Base-by-base conservation (phyloP, 2,329 filamentous ascomycete species). In the Alternaria viburni region DNA sequence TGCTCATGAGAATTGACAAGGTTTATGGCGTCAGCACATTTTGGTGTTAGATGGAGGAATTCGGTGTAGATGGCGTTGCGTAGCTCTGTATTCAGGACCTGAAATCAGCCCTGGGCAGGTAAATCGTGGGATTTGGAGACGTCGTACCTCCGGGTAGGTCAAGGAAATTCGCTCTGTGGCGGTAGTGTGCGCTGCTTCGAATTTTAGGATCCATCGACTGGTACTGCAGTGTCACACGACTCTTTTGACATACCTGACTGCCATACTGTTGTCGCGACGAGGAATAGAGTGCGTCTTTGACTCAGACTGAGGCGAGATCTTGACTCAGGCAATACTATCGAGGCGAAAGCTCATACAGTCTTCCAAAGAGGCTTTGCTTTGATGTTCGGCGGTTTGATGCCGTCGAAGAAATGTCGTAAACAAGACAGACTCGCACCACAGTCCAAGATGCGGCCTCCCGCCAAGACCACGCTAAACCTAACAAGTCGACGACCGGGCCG, bases 271-370 rank as follows among this genome's bases (percentile, higher is more conserved):
- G n/a, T 10, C 9, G n/a, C 36, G 17, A 41, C 36, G 36, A 41
- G 4, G 1, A 41, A 17, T 5, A 1, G 36, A 41, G 36, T 17
- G n/a, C 36, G 36, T 6, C n/a, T 41, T 41, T 5, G 36, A 17
- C 36, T 41, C 32, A 41, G 0, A n/a, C 8, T n/a, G 15, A 0
- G 4, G 32, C 32, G 0, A 32, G 30, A 0, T 32, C 3, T 15
- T 32, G 30, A 32, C 15, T 41, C n/a, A 6, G 32, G 32, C 32
- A 0, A 10, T 3, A n/a, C 32, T 21, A 21, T 21, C 4, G 21
- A 21, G 21, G 4, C 32, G 36, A 41, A 41, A 5, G 4, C 36
- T 9, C 36, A 17, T 2, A 0, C n/a, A 5, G 0, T 1, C n/a
- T 17, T 17, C 9, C 36, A 41, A 41, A 41, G 15, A 11, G 8